Conservation (phyloP, 805 yeast genomes). For the Candida montana region DNA sequence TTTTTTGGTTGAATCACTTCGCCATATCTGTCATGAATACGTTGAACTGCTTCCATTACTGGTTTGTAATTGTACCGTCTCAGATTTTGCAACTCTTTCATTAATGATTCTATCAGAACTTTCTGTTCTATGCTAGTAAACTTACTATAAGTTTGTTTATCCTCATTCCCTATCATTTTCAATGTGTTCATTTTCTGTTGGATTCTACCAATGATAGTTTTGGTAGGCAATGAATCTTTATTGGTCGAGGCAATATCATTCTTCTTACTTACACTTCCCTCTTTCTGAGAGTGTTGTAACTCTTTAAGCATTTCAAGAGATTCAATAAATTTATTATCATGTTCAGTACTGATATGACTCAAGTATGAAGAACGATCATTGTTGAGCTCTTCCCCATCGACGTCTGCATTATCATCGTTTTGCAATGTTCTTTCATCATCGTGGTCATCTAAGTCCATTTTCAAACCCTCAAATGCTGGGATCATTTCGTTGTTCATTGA, state of each 20-base stretch:
- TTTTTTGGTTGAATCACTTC: not conserved
- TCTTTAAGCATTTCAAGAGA: not conserved
- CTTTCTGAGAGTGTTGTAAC: not conserved
- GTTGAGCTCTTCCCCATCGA: not conserved
- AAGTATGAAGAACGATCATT: not conserved
- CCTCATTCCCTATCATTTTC: constrained; percentile 13
- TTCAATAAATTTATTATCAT: constrained; percentile 7
- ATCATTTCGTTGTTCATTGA: constrained; percentile 20
- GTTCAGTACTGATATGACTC: not conserved
- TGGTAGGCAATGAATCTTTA: not conserved
- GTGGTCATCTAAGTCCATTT: constrained; percentile 18
- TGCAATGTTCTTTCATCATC: not conserved
- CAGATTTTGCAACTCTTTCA: constrained; percentile 17
- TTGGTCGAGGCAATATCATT: not conserved
- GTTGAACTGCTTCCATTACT: constrained; percentile 8
- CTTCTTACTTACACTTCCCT: not conserved
- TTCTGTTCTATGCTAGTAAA: constrained; percentile 20
- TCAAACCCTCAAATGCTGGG: constrained; percentile 22
- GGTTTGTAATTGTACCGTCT: constrained; percentile 19
- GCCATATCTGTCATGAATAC: constrained; percentile 1
- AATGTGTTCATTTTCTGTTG: constrained; percentile 20
- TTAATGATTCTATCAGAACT: constrained; percentile 19
- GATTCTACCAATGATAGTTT: constrained; percentile 16
- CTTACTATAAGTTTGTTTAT: not conserved
- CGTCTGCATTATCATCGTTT: not conserved